Evolutionary conservation across 305 asterid genomes (phyloP).

Genomic region (Caryopteris hybrid): DNA sequence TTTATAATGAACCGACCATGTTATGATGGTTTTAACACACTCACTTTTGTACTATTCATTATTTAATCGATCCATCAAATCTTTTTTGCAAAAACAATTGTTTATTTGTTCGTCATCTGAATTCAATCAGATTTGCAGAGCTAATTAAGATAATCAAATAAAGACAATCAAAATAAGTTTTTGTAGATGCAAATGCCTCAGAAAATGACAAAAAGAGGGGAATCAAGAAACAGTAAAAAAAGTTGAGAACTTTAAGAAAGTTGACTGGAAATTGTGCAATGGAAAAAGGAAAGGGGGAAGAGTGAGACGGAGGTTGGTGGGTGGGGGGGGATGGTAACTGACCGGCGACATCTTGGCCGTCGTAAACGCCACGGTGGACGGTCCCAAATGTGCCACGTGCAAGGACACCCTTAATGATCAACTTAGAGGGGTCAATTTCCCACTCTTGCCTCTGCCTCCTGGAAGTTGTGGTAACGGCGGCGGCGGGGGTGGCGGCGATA

Average conservation of each 20-base stretch:
- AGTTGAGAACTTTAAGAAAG: not conserved
- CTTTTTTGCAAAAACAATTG: not conserved
- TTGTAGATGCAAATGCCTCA: not conserved
- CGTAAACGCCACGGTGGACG: slow-evolving; percentile 82
- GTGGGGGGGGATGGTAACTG: too few relatives aligned
- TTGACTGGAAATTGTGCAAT: not conserved
- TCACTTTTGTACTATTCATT: slow-evolving; percentile 5
- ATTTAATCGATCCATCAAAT: slow-evolving; percentile 2
- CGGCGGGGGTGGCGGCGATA: slow-evolving; percentile 16
- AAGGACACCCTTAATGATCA: slow-evolving; percentile 55
- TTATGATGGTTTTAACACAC: slow-evolving; percentile 12
- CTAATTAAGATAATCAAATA: not conserved
- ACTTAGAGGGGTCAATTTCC: slow-evolving; percentile 81
- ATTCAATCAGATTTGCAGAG: not conserved
- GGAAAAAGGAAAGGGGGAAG: not conserved
- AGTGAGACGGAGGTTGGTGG: too few relatives aligned
- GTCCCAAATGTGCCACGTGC: slow-evolving; percentile 91
- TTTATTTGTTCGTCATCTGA: not conserved
- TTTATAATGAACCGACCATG: slow-evolving; percentile 27
- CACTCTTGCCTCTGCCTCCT: slow-evolving; percentile 66
- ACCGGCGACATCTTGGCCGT: slow-evolving; percentile 87
- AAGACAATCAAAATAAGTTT: not conserved
- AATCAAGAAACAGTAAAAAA: not conserved
- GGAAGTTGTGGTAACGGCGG: slow-evolving; percentile 20
- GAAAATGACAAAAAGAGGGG: slow-evolving; percentile 12